phyloP scores from a whole-genome alignment of 129 eudicot genomes.

The Flaveria ramosissima region DNA sequence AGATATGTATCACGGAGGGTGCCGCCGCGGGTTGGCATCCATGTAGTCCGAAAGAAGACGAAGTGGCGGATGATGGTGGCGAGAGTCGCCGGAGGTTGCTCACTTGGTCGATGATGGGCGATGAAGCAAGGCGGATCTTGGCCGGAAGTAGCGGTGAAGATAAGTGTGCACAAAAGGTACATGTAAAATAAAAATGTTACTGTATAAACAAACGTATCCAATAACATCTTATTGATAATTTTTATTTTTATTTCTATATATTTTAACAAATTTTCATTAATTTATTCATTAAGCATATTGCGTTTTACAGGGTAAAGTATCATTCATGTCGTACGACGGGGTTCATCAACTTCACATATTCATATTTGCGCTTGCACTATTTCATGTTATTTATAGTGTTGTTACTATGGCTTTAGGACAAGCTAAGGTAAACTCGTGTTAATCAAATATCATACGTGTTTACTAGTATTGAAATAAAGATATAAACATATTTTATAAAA shows the following conservation, averaged over 20 bases:
- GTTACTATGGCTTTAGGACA: constrained; percentile 69
- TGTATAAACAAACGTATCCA: too few species aligned
- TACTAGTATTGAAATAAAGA: background rate
- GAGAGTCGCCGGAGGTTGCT: constrained; percentile 61
- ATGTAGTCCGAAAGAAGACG: constrained; percentile 39
- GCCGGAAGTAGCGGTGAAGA: constrained; percentile 38
- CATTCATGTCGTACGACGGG: constrained; percentile 67
- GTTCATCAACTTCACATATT: constrained; percentile 79
- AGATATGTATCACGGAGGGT: constrained; percentile 49
- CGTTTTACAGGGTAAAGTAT: constrained; percentile 65
- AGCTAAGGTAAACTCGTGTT: constrained; percentile 53
- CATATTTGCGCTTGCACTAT: constrained; percentile 72
- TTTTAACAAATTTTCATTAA: constrained; percentile 12
- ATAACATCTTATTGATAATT: too few species aligned
- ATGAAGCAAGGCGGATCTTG: constrained; percentile 38
- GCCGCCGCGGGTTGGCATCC: constrained; percentile 69
- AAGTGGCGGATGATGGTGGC: background rate
- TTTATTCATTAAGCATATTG: background rate
- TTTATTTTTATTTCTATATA: too few species aligned
- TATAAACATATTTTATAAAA: background rate
- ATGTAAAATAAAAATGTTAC: background rate
- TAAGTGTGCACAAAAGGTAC: constrained; percentile 52
- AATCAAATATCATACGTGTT: background rate
- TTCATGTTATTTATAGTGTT: constrained; percentile 58
- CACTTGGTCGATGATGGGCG: constrained; percentile 28